Evolutionary conservation across 148 eudicot species (phyloP).

Genomic region (Nepenthes mirabilis): DNA sequence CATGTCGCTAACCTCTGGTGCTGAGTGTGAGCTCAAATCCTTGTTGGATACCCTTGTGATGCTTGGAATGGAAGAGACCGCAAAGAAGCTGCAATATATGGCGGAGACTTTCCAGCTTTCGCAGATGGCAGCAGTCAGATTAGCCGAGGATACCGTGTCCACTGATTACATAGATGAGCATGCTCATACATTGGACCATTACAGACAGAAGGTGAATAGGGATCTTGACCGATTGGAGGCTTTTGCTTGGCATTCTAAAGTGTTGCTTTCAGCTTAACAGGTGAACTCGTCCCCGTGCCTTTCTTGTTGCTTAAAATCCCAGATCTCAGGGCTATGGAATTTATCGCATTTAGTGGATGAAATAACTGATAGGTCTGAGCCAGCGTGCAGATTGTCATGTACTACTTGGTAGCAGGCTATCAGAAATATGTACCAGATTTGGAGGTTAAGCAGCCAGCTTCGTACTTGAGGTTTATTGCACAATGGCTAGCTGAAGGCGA

Average conservation of each 20-base stretch:
- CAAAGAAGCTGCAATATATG: slow-evolving; percentile 57
- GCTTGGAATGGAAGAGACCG: slow-evolving; percentile 71
- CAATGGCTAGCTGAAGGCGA: too few relatives aligned
- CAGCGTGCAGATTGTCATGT: too few relatives aligned
- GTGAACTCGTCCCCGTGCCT: background rate
- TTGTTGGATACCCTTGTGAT: slow-evolving; percentile 54
- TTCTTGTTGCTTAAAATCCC: too few relatives aligned
- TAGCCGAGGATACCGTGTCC: slow-evolving; percentile 55
- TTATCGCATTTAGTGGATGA: too few relatives aligned
- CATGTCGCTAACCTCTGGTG: slow-evolving; percentile 57
- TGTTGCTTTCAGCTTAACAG: slow-evolving; percentile 38
- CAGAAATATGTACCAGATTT: too few relatives aligned
- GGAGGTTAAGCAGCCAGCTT: too few relatives aligned
- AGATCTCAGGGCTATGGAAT: too few relatives aligned
- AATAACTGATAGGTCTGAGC: too few relatives aligned
- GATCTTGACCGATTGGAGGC: slow-evolving; percentile 37
- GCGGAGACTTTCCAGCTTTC: slow-evolving; percentile 57
- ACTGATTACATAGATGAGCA: slow-evolving; percentile 59
- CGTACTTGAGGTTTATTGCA: too few relatives aligned
- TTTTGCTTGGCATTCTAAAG: slow-evolving; percentile 61
- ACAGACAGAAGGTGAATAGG: slow-evolving; percentile 33
- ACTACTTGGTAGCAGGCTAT: too few relatives aligned
- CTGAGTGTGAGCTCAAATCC: slow-evolving; percentile 68
- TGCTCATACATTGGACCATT: slow-evolving; percentile 46
- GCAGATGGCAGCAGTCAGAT: slow-evolving; percentile 75